Base-by-base conservation (phyloP, 768 basidiomycete species). In the Podaxis sp. region DNA sequence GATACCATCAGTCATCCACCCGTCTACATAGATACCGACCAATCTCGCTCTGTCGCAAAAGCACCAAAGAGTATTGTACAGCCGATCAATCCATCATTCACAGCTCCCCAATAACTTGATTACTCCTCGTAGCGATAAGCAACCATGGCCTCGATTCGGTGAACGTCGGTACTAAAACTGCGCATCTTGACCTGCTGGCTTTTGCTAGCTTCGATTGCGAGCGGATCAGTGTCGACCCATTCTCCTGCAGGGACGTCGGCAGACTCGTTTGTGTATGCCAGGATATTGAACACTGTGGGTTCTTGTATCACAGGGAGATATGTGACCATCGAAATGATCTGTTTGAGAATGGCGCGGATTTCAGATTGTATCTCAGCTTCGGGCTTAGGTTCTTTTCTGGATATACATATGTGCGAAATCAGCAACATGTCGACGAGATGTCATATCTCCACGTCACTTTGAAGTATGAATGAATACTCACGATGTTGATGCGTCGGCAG, bases 111-210 rank as follows among this genome's bases (percentile, higher is more conserved):
- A 5, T 43, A 15, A 47, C 59, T 61, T 56, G 57, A 62, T 71
- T 80, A 92, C 66, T 90, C 91, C 63, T 94, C 94, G 65, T 94
- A 95, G 40, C 95, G 85, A 79, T 98, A 98, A 4, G 96, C 95
- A 52, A 98, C 96, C 92, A 98, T 93, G 4, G 96, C 94, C 73
- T 98, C 93, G 71, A 99, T 93, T 61, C 93, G 87, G 72, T 99
- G 97, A n/a, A 96, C 87, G 74, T 98, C 96, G 3, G 97, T 99
- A 74, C 93, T 96, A 77, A 98, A 99, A 71, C 87, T 95, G 68
- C 96, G 81, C 78, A 99, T 83, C 75, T 97, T 94, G 74, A 99
- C 91, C 70, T 93, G 91, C 70, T 93, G 91, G 72, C 89, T 92
- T 77, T 96, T 95, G 69, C 91, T 89, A 17, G 94, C 89, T 76